Evolutionary conservation across 1,139 yeast genomes (phyloP), one percentile per base, ranked within the genome.

Genomic region (Sugiyamaella novakii): DNA sequence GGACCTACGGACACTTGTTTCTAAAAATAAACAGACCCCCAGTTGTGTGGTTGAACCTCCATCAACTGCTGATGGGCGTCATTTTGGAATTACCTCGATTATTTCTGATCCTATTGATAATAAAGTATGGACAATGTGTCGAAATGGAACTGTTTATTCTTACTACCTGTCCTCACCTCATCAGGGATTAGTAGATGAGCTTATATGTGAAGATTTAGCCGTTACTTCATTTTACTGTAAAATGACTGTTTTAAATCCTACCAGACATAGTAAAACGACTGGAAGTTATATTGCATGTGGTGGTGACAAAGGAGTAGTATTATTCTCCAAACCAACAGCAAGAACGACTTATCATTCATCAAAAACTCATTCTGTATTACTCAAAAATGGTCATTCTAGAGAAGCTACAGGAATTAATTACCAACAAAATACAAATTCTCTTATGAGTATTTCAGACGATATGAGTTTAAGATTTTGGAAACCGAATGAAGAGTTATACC

Each of bases 41-140:
- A 18, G 22, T 5, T 34, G 34, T 14, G 22, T 28, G 31, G 40
- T 35, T 2, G 49, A 46, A 22, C 45, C 49, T n/a, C 33, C 43
- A 12, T 46, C 53, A 3, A 34, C 30, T 34, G 17, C 38, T 1
- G 40, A 41, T 17, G 52, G 33, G 12, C 42, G 56, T 11, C 12
- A 47, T 22, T 46, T 49, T 45, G 59, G 61, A 10, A 49, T 54
- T 7, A 54, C 57, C 8, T 53, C 61, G 7, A 31, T 63, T 2
- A 56, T 52, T 2, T 50, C 53, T 17, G 62, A 61, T 42, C 44
- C 50, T 17, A 42, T 21, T 1, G 49, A 53, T 11, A 51, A 56
- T 28, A 56, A 55, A 34, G 35, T 58, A 3, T 56, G 64, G 58
- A 48, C 59, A 30, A 42, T 61, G 43, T 49, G 54, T 25, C 57